phyloP scores from a whole-genome alignment of 164 flowering plant species.

The Umbilicus rupestris region DNA sequence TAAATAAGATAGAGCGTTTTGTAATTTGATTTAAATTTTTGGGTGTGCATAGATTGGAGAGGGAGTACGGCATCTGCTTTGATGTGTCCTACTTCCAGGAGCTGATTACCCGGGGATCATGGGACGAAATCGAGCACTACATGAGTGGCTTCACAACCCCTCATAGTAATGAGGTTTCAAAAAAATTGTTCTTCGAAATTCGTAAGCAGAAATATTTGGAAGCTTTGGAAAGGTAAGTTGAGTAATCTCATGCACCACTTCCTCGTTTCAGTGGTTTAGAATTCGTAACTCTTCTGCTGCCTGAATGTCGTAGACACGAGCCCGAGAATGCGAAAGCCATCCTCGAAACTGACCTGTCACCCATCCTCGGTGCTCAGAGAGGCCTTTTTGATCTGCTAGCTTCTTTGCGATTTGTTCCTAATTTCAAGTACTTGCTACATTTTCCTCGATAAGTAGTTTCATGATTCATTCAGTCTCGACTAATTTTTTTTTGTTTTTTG shows the following conservation, averaged over 20 bases:
- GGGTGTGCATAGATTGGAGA: constrained; percentile 9
- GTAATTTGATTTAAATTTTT: too few relatives aligned
- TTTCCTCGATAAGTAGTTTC: too few relatives aligned
- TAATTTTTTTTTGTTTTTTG: too few relatives aligned
- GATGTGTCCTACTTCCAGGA: constrained; percentile 6
- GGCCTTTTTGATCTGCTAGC: neutral
- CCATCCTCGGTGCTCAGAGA: neutral
- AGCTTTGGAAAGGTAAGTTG: constrained; percentile 8
- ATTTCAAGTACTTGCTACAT: neutral
- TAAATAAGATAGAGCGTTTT: too few relatives aligned
- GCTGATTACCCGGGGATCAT: neutral
- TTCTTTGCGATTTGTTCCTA: neutral
- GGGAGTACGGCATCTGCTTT: neutral
- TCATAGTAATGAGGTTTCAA: neutral
- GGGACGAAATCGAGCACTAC: constrained; percentile 6
- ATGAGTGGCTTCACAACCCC: constrained; percentile 4
- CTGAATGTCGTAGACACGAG: neutral
- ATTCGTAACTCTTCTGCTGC: neutral
- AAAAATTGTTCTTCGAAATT: constrained; percentile 2
- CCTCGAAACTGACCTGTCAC: neutral
- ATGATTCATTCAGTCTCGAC: too few relatives aligned
- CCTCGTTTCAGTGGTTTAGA: too few relatives aligned
- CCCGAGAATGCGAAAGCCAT: neutral
- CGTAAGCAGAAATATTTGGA: constrained; percentile 10
- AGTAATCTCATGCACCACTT: too few relatives aligned